phyloP scores from a whole-genome alignment of 345 rosid genomes.

The Limnanthes douglasii region DNA sequence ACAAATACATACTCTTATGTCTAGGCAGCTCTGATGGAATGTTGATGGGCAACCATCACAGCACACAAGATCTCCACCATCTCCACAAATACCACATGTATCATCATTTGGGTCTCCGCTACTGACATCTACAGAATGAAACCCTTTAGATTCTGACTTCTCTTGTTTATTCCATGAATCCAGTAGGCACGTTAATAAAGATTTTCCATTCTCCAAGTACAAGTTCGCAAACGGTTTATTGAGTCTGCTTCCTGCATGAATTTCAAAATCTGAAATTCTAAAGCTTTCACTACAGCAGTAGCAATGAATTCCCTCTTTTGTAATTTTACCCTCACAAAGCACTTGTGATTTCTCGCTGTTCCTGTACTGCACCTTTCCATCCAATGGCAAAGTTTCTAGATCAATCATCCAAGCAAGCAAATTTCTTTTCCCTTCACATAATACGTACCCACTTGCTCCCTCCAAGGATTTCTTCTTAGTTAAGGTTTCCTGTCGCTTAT shows the following conservation, averaged over 20 bases:
- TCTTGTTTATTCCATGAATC: constrained; percentile 67
- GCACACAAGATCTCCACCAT: constrained; percentile 87
- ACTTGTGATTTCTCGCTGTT: constrained; percentile 20
- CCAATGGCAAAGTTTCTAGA: constrained; percentile 30
- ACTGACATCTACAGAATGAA: constrained; percentile 46
- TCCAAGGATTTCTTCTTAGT: constrained; percentile 41
- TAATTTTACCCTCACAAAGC: constrained; percentile 30
- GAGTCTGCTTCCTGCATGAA: constrained; percentile 45
- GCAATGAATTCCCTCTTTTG: constrained; percentile 59
- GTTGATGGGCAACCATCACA: constrained; percentile 97
- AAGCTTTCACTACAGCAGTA: constrained; percentile 54
- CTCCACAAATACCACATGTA: constrained; percentile 94
- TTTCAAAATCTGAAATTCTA: constrained; percentile 36
- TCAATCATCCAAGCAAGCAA: constrained; percentile 84
- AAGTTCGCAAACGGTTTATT: constrained; percentile 39
- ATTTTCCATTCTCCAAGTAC: constrained; percentile 43
- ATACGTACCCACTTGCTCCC: constrained; percentile 34
- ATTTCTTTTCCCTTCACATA: constrained; percentile 66
- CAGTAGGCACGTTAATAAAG: constrained; percentile 57
- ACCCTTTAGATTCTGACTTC: constrained; percentile 29
- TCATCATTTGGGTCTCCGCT: constrained; percentile 86
- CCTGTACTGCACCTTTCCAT: constrained; percentile 46
- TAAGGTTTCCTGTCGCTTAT: constrained; percentile 32
- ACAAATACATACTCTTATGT: constrained; percentile 40
- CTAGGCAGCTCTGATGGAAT: constrained; percentile 81